Conservation (phyloP, 2,329 filamentous ascomycete genomes). For the Scorias spongiosa region DNA sequence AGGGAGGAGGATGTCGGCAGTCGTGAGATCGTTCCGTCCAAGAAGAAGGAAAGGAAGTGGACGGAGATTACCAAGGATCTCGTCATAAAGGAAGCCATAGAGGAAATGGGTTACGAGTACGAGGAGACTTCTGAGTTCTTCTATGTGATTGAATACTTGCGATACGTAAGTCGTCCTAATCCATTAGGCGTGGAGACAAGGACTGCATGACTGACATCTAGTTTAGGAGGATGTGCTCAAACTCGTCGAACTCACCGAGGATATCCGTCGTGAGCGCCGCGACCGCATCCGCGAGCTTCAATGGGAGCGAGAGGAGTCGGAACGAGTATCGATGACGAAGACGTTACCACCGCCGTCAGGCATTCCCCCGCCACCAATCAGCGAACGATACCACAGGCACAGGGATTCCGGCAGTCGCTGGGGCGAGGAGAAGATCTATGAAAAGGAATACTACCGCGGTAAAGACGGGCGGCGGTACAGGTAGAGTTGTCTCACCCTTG, state of each 20-base stretch:
- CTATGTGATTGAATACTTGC: slow-evolving; percentile 83
- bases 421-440: slow-evolving; percentile 50
- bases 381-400: background rate
- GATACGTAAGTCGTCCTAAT: slow-evolving; percentile 51
- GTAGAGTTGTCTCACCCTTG: background rate
- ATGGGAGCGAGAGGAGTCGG: slow-evolving; percentile 42
- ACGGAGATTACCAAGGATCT: slow-evolving; percentile 94
- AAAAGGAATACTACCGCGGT: slow-evolving; percentile 41
- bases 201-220: slow-evolving; percentile 1
- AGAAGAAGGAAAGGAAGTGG: slow-evolving; percentile 50
- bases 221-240: slow-evolving; percentile 69
- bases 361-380: slow-evolving; percentile 24
- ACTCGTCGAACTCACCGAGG: slow-evolving; percentile 67
- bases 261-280: slow-evolving; percentile 54
- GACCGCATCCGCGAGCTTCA: slow-evolving; percentile 45
- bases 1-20: slow-evolving; percentile 28
- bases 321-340: slow-evolving; percentile 29
- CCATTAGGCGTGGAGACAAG: background rate
- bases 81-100: slow-evolving; percentile 73
- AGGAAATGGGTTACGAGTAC: slow-evolving; percentile 69
- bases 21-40: slow-evolving; percentile 5
- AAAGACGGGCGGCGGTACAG: background rate
- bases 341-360: slow-evolving; percentile 24
- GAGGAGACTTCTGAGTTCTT: slow-evolving; percentile 83
- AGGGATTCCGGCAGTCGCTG: slow-evolving; percentile 20